Conservation (phyloP, 345 rosid genomes). For the Acer saccharum region DNA sequence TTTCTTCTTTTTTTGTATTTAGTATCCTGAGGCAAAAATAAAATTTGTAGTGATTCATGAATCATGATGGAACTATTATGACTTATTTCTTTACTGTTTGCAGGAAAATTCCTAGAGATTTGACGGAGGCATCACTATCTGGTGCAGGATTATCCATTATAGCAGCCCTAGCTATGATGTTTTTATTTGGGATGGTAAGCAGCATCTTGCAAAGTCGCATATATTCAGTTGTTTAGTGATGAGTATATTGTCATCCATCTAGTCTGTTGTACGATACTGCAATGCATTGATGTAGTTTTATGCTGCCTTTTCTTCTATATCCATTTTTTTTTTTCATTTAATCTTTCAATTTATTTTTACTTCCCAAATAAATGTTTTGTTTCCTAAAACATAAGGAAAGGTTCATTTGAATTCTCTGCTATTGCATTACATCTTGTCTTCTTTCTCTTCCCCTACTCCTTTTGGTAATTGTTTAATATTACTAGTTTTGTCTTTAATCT, state of each 20-base stretch:
- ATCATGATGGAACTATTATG: neutral
- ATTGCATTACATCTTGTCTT: neutral
- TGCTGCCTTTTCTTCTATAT: neutral
- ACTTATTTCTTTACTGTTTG: slow-evolving; percentile 16
- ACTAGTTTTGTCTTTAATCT: neutral
- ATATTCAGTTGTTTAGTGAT: neutral
- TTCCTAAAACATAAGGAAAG: too few relatives aligned
- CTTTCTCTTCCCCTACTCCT: neutral
- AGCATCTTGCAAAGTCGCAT: slow-evolving; percentile 1
- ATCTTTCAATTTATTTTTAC: neutral
- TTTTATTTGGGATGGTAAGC: slow-evolving; percentile 98
- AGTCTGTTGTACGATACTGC: neutral
- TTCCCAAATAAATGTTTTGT: too few relatives aligned
- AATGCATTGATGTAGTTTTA: neutral
- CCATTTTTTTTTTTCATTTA: neutral
- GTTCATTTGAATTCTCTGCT: neutral
- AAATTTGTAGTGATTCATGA: neutral
- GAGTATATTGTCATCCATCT: neutral
- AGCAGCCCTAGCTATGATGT: slow-evolving; percentile 84
- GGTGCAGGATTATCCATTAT: slow-evolving; percentile 94
- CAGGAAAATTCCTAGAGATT: slow-evolving; percentile 99
- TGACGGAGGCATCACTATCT: slow-evolving; percentile 94
- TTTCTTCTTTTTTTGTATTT: too few relatives aligned
- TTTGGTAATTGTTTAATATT: slow-evolving; percentile 3
- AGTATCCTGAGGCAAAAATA: neutral